A percentile compares a stretch with the other conserved stretches of the same genome.
Conservation (phyloP, 1,284 basidiomycete genomes). For the Naganishia sp. region DNA sequence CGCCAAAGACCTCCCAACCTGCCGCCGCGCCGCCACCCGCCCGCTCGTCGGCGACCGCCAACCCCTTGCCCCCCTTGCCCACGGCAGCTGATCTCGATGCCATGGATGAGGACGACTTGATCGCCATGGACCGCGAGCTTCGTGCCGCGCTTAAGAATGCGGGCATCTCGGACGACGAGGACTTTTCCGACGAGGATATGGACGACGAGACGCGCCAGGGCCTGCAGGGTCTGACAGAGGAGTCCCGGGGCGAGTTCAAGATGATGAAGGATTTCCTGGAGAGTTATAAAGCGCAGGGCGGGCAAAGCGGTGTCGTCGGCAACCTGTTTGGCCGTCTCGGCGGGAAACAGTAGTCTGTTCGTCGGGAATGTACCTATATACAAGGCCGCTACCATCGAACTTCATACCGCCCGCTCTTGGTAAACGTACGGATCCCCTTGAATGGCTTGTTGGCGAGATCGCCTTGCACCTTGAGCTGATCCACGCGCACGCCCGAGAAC, state of each 20-base stretch:
- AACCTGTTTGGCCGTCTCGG: conserved; percentile 75
- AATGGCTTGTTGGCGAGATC: conserved; percentile 61
- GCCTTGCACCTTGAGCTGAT: conserved; percentile 80
- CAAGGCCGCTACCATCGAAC: conserved; percentile 45
- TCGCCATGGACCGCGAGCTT: conserved; percentile 83
- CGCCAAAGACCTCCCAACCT: conserved; percentile 1
- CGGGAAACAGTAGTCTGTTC: background rate
- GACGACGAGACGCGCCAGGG: conserved; percentile 61
- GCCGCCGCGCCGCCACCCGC: background rate
- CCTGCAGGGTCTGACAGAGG: conserved; percentile 41
- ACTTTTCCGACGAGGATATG: conserved; percentile 44
- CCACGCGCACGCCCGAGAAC: conserved; percentile 78
- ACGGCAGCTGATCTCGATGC: conserved; percentile 57
- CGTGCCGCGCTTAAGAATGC: conserved; percentile 64
- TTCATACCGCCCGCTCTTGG: conserved; percentile 48
- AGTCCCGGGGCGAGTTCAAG: conserved; percentile 70
- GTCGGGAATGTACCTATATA: background rate
- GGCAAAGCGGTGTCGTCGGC: conserved; percentile 82
- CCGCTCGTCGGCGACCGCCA: conserved; percentile 23
- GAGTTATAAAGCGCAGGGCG: conserved; percentile 86
- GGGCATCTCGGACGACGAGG: conserved; percentile 49
- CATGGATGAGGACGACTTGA: conserved; percentile 63
- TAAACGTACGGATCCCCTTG: conserved; percentile 60
- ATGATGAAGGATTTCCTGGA: conserved; percentile 93
- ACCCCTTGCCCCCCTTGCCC: conserved; percentile 42